Base-by-base conservation (phyloP, 495 filamentous ascomycete species). In the Paragyromitra xinjiangensis region DNA sequence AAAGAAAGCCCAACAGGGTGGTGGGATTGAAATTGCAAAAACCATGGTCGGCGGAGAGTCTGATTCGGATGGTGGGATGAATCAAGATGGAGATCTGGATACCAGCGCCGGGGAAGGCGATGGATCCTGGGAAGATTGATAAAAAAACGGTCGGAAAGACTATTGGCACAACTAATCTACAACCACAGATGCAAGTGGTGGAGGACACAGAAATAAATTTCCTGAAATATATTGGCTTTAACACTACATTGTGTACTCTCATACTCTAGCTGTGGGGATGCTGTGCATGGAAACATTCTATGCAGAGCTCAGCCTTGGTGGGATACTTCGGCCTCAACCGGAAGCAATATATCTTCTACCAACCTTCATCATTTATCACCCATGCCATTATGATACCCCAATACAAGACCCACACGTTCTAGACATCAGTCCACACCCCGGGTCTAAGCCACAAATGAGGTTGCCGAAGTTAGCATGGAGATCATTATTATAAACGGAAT, bases 141-240 rank as follows among this genome's bases (percentile, higher is more conserved):
- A 44, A 6, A 37, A 12, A 24, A 24, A 11, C 6, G 6, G n/a
- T 9, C 37, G 19, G 50, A 69, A 29, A 62, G 39, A 42, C 42
- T 59, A 26, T 6, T n/a, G 50, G 44, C 6, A 44, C 19, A 26
- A 29, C 65, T 69, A 26, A 11, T 8, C 37, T 53, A 44, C 4
- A 69, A 16, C 37, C 16, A 40, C 29, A n/a, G 37, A 55, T 51
- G 9, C 22, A 58, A 24, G 14, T 40, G 11, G 34, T 37, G 26
- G 56, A 29, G 37, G 9, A 1, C 0, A 34, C n/a, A 56, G 26
- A 55, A 26, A 24, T 26, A 44, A 12, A 37, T 69, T 53, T 14
- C 2, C n/a, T 40, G 22, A 14, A 55, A 67, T 67, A 67, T 67
- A 55, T 55, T 55, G 29, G 39, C 37, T 69, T 69, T 42, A 14